A percentile compares a stretch with the other conserved stretches of the same genome.
Evolutionary conservation across 2,329 filamentous ascomycete genomes (phyloP).

Genomic region (Stagonosporopsis cucurbitacearum): DNA sequence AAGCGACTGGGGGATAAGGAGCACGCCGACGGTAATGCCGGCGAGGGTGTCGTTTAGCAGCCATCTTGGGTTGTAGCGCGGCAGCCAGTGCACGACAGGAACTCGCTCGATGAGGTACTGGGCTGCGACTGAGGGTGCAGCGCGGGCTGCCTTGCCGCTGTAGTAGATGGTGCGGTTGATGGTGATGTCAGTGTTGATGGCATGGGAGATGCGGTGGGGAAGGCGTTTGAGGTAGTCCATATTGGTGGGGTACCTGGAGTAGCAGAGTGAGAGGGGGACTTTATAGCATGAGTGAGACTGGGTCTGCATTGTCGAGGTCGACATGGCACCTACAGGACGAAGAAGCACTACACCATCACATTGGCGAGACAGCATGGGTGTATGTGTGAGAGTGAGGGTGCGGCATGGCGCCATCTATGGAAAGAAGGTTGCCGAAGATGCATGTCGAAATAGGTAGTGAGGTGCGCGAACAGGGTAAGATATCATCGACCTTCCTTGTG

Average conservation of each 20-base stretch:
- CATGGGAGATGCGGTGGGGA: constrained; percentile 23
- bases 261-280: neutral
- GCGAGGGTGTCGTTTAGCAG: constrained; percentile 67
- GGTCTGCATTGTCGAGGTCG: constrained; percentile 3
- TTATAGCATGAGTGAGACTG: neutral
- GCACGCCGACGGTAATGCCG: constrained; percentile 72
- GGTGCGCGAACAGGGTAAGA: constrained; percentile 17
- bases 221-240: constrained; percentile 35
- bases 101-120: constrained; percentile 67
- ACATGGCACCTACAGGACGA: constrained; percentile 24
- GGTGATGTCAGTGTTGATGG: constrained; percentile 37
- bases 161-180: constrained; percentile 38
- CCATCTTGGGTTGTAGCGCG: constrained; percentile 67
- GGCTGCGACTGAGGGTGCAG: constrained; percentile 59
- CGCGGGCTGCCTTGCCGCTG: constrained; percentile 42
- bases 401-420: constrained; percentile 11
- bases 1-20: constrained; percentile 93
- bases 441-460: constrained; percentile 22
- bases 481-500: constrained; percentile 28
- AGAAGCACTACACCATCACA: constrained; percentile 25
- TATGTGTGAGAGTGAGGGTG: constrained; percentile 9
- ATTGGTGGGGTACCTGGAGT: neutral
- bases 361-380: constrained; percentile 19
- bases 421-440: constrained; percentile 4
- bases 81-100: constrained; percentile 68